Evolutionary conservation across 768 basidiomycete species (phyloP).

Genomic region (Russula compacta): DNA sequence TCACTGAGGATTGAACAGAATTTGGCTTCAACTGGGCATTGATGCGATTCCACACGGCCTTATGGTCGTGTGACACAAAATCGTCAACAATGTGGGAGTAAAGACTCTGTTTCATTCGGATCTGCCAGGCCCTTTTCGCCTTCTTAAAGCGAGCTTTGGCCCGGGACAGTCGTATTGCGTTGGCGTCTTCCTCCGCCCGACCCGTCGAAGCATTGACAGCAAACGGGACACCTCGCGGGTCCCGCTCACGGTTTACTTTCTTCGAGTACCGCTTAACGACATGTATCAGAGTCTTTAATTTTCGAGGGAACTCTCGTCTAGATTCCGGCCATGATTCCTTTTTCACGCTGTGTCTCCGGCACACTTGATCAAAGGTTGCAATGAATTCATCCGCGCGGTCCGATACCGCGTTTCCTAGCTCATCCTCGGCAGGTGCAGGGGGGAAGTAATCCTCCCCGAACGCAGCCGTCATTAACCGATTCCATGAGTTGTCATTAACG

Average conservation of each 20-base stretch:
- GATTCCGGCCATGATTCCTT: not conserved
- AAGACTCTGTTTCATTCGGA: not conserved
- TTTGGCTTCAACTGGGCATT: not conserved
- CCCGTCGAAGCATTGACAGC: too few species aligned
- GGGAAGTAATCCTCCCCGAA: too few species aligned
- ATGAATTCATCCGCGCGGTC: not conserved
- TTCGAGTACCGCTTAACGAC: not conserved
- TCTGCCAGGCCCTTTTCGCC: not conserved
- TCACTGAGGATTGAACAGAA: accelerated
- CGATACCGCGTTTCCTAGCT: not conserved
- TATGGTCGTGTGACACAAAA: not conserved
- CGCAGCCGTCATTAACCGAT: not conserved
- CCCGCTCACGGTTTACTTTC: too few species aligned
- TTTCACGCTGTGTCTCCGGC: not conserved
- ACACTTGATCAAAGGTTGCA: not conserved
- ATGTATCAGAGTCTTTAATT: not conserved
- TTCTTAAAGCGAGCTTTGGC: not conserved
- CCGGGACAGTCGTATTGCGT: not conserved
- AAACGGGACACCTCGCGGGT: too few species aligned
- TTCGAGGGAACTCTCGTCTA: not conserved
- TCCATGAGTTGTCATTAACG: not conserved
- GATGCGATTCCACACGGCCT: not conserved
- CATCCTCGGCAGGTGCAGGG: not conserved
- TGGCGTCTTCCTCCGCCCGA: not conserved
- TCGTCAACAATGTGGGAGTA: not conserved